Evolutionary conservation across 2,329 filamentous ascomycete genomes (phyloP), one percentile per base, ranked within the genome.

Genomic region (Orbilia ellipsospora): DNA sequence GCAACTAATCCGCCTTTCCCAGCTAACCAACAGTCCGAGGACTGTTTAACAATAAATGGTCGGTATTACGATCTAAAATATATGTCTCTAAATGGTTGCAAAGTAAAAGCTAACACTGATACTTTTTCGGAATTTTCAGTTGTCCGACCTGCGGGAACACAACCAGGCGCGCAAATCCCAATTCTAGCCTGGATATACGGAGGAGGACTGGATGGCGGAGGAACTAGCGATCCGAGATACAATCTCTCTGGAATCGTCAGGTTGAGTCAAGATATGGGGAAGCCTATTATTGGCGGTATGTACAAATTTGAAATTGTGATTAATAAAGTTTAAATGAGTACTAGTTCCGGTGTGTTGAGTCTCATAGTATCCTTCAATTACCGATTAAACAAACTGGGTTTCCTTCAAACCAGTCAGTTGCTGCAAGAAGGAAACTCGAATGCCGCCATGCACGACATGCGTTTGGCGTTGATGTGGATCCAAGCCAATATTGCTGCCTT

Each of bases 371-470:
- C 83, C 52, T 82, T 88, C 78, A 87, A 87, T 78, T 88, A 88
- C 75, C 83, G 86, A 6, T 81, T 87, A 23, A 83, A 83, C 2
- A 82, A 82, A 44, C 87, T 84, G 82, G 86, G 87, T 4, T 88
- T 87, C 78, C 79, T 88, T 15, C 83, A 82, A 65, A 83, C 83
- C 79, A 83, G 75, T 80, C 83, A 81, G 78, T 78, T 87, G 31
- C 80, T 82, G 4, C 80, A 78, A 15, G 79, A 81, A 20, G 85
- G 85, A 1, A 82, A 82, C 42, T 83, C 84, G 2, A 93, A 92
- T 78, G 81, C 90, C 16, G 90, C 90, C 0, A 81, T 91, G 73
- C 84, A 85, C 77, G 89, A 91, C 79, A 88, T 90, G 81, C 84
- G 85, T 70, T 79, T 85, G 10, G 83, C 87, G 15, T 83, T 91